Base-by-base conservation (phyloP, 108 stramenopile genomes). In the Nitzschia sp. region DNA sequence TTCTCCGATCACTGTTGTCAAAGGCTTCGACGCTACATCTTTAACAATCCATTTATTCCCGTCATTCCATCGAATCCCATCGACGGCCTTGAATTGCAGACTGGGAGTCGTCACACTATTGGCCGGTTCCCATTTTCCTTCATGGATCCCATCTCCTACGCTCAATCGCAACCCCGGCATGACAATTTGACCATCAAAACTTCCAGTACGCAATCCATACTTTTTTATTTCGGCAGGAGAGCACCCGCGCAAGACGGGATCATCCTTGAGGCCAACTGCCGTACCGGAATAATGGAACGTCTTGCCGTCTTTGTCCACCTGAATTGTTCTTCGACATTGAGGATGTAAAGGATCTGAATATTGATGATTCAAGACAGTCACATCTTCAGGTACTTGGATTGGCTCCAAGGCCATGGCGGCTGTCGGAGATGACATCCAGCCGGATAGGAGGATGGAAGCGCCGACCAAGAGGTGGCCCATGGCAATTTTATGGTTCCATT, bases 51-150 rank as follows among this genome's bases (percentile, higher is more conserved):
- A 76, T 53, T 76, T 76, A 57, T 72, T 76, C 3, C 75, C 80
- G 33, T 80, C 80, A 25, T 76, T 72, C 80, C 80, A 80, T 30
- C 75, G 80, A 57, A 80, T 80, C 1, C 80, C 80, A 63, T 80
- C 74, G 5, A 69, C 53, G 44, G 50, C 78, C 23, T 62, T 66
- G 38, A 62, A 69, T 2, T 47, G 50, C 11, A 64, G 29, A 15
- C 15, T 13, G 29, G 23, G 17, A 16, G 29, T 63, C 1, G 23
- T 48, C 9, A 45, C 58, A 35, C 36, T 46, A 17, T 73, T 60
- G n/a, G 65, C 68, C 8, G 75, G 58, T 54, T 76, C 80, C 80
- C 80, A 80, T 15, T 62, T 31, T 47, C 80, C 80, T 66, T 72
- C 66, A 35, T 73, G 77, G 16, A 72, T 76, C 8, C 75, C 80